Evolutionary conservation across 2,329 filamentous ascomycete species (phyloP), one percentile per base, ranked within the genome.

Genomic region (Bipolaris gigantea): DNA sequence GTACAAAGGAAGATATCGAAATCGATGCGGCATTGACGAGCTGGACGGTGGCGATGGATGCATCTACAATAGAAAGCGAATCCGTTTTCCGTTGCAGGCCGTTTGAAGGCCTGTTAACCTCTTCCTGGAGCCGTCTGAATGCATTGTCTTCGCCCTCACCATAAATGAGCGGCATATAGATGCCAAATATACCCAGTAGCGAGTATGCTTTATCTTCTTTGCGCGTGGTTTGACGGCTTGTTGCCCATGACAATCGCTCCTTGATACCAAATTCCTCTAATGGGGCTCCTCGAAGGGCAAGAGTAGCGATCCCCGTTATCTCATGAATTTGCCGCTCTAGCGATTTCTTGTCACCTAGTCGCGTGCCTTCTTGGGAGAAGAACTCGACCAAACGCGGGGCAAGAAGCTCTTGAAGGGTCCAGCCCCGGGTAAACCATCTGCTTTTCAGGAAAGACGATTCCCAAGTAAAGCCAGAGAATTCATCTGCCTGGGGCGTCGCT

Each of bases 201-300:
- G 54, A 57, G 7, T 65, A 65, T 0, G 55, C 60, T 2, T 35
- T 25, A 3, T 65, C 61, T 45, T 68, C 64, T 48, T 57, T 53
- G 0, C 35, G 35, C 23, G 52, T 68, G 0, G 70, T 69, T 8
- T 57, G 18, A 1, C 71, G 67, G 13, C 40, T 33, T 13, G 15
- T 18, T 30, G 61, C 59, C 67, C 66, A 70, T 2, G 51, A 50
- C 1, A 67, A 30, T 11, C 57, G 57, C 25, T 66, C 60, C 6
- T 33, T 35, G 0, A 67, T 13, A 2, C 42, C 53, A n/a, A 63
- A 66, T 0, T 57, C 21, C 0, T 7, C 19, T 33, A 42, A 15
- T 62, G 6, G 1, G 32, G 9, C 0, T 30, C 50, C 1, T 49
- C 45, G 13, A 10, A 65, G 39, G 23, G 56, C 63, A 8, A 16